Conservation (phyloP, 148 eudicot species). For the Cornus controversa region DNA sequence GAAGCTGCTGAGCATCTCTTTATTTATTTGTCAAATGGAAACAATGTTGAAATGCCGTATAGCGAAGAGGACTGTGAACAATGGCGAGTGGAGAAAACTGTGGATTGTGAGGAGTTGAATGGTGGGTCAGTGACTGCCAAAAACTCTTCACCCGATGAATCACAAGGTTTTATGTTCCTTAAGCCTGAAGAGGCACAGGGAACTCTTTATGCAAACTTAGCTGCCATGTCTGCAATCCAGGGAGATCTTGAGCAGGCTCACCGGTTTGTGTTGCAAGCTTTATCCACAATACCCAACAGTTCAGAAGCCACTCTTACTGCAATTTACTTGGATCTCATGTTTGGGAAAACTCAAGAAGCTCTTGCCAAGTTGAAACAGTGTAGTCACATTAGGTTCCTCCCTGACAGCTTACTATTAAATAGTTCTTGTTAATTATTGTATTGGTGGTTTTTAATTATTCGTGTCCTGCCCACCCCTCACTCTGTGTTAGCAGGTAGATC, state of each 20-base stretch:
- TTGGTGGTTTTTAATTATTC: conserved; percentile 21
- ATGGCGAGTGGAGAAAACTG: conserved; percentile 49
- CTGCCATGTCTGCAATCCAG: conserved; percentile 52
- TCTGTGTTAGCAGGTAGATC: conserved; percentile 53
- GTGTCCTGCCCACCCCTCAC: conserved; percentile 39
- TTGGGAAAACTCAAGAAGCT: conserved; percentile 60
- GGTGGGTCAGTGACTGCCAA: conserved; percentile 26
- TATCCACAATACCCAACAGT: conserved; percentile 51
- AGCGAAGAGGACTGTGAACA: conserved; percentile 68
- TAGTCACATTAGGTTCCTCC: conserved; percentile 52
- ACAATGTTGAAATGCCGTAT: conserved; percentile 56
- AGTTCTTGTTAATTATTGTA: conserved; percentile 37
- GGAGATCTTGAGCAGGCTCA: conserved; percentile 76
- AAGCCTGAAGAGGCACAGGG: conserved; percentile 84
- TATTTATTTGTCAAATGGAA: conserved; percentile 49
- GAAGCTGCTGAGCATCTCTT: conserved; percentile 84
- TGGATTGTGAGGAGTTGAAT: conserved; percentile 59
- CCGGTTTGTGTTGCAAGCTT: conserved; percentile 41
- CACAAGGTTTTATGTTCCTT: conserved; percentile 38
- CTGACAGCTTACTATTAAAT: conserved; percentile 36
- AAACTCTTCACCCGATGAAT: conserved; percentile 30
- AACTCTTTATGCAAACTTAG: conserved; percentile 61
- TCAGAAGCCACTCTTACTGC: conserved; percentile 64
- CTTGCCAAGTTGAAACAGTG: conserved; percentile 62
- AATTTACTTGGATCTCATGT: conserved; percentile 64